Evolutionary conservation across 2,329 filamentous ascomycete species (phyloP).

Genomic region (Blastomyces parvus): DNA sequence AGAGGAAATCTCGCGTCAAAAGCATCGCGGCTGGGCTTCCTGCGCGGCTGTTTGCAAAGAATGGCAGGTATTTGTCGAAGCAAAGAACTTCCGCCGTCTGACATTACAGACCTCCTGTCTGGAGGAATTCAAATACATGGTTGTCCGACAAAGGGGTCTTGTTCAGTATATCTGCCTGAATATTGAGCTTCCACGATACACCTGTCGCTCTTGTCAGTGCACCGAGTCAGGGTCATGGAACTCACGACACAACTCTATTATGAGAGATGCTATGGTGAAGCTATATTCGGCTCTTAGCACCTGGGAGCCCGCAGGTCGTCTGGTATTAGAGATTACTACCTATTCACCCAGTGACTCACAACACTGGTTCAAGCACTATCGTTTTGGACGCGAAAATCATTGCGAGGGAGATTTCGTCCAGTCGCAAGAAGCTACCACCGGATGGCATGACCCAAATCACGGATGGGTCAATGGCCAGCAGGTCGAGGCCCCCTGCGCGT

Average conservation of each 20-base stretch:
- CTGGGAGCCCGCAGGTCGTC: background rate
- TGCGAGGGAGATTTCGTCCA: background rate
- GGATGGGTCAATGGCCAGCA: background rate
- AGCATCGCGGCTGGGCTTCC: constrained; percentile 26
- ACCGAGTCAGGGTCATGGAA: background rate
- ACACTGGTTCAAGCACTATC: background rate
- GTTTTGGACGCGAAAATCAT: background rate
- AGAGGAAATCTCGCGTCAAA: constrained; percentile 20
- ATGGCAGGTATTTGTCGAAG: constrained; percentile 28
- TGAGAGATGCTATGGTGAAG: background rate
- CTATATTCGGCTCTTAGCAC: background rate
- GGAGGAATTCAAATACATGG: background rate
- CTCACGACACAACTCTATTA: background rate
- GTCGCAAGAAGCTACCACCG: too few relatives aligned
- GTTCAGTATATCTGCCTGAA: background rate
- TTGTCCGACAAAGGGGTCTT: background rate
- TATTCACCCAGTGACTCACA: background rate
- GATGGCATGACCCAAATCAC: background rate
- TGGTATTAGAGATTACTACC: background rate
- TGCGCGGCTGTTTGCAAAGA: constrained; percentile 22
- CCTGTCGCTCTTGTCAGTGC: background rate
- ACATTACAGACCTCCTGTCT: background rate
- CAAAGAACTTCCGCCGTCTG: constrained; percentile 22
- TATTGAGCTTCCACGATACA: background rate
- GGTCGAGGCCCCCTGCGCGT: background rate